Base-by-base conservation (phyloP, 306 rosid species). In the Glycine latifolia region DNA sequence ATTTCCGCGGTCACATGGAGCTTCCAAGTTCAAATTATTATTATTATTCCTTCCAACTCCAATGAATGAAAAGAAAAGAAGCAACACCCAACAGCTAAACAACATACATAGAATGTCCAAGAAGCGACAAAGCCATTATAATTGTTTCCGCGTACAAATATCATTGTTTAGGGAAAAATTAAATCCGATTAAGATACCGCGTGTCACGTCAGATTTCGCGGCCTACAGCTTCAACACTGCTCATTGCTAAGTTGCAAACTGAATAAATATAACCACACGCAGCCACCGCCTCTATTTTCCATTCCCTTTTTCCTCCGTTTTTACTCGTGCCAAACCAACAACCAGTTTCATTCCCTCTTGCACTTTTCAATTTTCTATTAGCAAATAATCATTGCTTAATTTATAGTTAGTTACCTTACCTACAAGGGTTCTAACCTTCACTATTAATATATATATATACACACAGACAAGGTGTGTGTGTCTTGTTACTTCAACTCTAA, bases 131-230 rank as follows among this genome's bases (percentile, higher is more conserved):
- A 76, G 12, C 31, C 39, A 82, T 9, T 0, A 79, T 75, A 53
- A 80, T 67, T 66, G 85, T 73, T 86, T 87, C 83, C 91, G 91
- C 88, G 90, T 88, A 80, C n/a, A 52, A 41, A 37, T 75, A 83
- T 67, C 11, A 66, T 7, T 53, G 26, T 58, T 76, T 73, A 1
- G 39, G 44, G 70, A 81, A 67, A 16, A 65, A 20, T 0, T 13
- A 35, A 49, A 9, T 65, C 37, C 35, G 61, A 87, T 86, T 87
- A 79, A 82, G 72, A 87, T 76, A 48, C 84, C 97, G 95, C 83
- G 97, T 79, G 87, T 87, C 10, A 63, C 89, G 92, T 89, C 93
- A 78, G 56, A 84, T 73, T 60, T 91, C 88, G 79, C 95, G 97
- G 92, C 75, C 54, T 63, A 44, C 81, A 79, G 69, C 90, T 80